Evolutionary conservation across 495 filamentous ascomycete species (phyloP).

Genomic region (Neurospora sp.): DNA sequence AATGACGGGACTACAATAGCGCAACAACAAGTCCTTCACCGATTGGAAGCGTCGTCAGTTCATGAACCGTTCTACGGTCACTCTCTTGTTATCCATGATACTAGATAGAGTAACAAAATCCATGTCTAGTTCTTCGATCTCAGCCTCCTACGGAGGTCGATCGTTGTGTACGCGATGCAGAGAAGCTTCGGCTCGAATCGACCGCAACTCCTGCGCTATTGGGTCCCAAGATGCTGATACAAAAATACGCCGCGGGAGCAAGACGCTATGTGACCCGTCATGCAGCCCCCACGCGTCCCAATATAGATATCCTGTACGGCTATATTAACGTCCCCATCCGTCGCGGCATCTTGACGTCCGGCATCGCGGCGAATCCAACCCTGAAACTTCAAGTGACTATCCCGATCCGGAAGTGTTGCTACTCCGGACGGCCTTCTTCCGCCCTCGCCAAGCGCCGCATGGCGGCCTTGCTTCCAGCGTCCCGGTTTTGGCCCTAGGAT

Average conservation of each 20-base stretch:
- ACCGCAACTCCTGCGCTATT: neutral
- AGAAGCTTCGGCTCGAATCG: neutral
- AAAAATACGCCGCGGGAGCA: neutral
- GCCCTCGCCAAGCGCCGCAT: neutral
- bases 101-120: neutral
- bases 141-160: neutral
- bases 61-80: neutral
- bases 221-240: neutral
- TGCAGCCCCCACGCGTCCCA: neutral
- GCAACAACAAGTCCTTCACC: neutral
- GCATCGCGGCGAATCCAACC: neutral
- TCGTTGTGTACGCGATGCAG: neutral
- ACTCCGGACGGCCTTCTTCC: neutral
- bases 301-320: neutral
- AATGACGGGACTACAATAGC: neutral
- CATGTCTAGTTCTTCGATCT: neutral
- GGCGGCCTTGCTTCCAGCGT: neutral
- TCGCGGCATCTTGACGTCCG: neutral
- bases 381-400: neutral
- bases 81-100: neutral
- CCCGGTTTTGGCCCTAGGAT: neutral
- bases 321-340: neutral
- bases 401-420: neutral
- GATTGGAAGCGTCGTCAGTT: neutral
- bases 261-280: neutral